These are phyloP conservation scores for Xylaria sp. DNA, from an alignment of 2,329 filamentous ascomycete species.

Conservation along the genomic window DNA sequence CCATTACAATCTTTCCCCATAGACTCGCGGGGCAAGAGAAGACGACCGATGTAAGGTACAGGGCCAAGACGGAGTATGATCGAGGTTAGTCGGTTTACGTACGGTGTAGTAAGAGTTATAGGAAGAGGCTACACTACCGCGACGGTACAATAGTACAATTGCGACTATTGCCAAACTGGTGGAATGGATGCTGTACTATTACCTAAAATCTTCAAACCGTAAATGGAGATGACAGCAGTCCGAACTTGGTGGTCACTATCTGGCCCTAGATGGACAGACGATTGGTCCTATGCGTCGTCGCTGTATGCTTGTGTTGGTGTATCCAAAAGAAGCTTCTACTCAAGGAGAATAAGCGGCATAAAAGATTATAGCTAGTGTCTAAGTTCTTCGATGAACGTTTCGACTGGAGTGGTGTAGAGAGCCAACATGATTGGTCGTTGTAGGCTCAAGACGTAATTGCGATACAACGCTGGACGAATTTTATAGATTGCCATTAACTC, in stretches of 20 bases:
- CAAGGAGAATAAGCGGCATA: constrained; percentile 34
- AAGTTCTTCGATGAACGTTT: constrained; percentile 26
- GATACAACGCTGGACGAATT: constrained; percentile 45
- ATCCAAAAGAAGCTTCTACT: constrained; percentile 14
- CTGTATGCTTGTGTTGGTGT: constrained; percentile 9
- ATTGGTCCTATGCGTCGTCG: constrained; percentile 6
- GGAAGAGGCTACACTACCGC: constrained; percentile 3
- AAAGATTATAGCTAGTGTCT: constrained; percentile 26
- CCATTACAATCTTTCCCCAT: constrained; percentile 43
- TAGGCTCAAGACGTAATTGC: constrained; percentile 42
- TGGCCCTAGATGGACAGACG: neutral
- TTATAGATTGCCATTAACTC: constrained; percentile 45
- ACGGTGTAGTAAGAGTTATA: constrained; percentile 1
- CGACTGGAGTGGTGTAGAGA: constrained; percentile 16
- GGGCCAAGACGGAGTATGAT: constrained; percentile 38
- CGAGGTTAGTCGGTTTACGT: constrained; percentile 20
- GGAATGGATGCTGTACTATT: constrained; percentile 3
- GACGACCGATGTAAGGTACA: constrained; percentile 48
- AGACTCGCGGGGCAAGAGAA: constrained; percentile 41
- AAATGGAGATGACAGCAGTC: neutral
- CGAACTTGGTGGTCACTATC: neutral
- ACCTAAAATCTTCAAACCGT: constrained; percentile 13
- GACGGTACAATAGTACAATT: neutral
- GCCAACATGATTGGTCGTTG: constrained; percentile 42
- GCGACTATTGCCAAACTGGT: neutral